Base-by-base conservation (phyloP, 2,329 filamentous ascomycete genomes). In the Ophiostoma ips region DNA sequence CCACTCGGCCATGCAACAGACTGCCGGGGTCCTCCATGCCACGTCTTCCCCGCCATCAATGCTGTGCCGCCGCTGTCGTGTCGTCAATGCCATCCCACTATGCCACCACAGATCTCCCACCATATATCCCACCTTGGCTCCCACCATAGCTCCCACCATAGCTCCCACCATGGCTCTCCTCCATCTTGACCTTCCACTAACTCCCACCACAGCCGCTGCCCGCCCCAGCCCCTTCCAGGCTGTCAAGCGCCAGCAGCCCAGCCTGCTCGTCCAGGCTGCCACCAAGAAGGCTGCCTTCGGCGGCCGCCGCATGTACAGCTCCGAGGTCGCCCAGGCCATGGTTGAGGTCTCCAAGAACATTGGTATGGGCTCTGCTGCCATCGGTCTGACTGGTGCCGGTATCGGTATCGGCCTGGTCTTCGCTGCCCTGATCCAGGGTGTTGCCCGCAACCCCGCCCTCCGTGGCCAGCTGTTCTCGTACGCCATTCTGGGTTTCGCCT, bases 391-490 rank as follows among this genome's bases (percentile, higher is more conserved):
- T 68, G 84, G 84, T 83, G 84, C 85, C 67, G 84, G 86, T 87
- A 87, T 92, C 71, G 87, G 87, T 86, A 94, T 92, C 73, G 87
- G 87, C 78, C 81, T 90, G 68, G 87, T 94, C 68, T 94, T 94
- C 81, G 86, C 84, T 68, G 82, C 85, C 65, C 85, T 94, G 68
- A 78, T 94, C 67, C 82, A 85, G 72, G 81, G 81, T 75, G 86
- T 92, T 70, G 85, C 87, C 76, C 86, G 87, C 76, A 94, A 94
- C 85, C 87, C 87, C 66, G 84, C 84, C 67, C 85, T 94, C 75
- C 84, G 86, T 76, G 87, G 86, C 70, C 87, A 94, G 81, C 86
- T 94, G 67, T 94, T 79, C 73, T 71, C 71, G 57, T 79, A 79
- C 69, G 76, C 76, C 69, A 75, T 79, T 69, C 66, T 79, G 62